Conservation (phyloP, 352 stramenopile species). For the Elongisporangium anandrum region DNA sequence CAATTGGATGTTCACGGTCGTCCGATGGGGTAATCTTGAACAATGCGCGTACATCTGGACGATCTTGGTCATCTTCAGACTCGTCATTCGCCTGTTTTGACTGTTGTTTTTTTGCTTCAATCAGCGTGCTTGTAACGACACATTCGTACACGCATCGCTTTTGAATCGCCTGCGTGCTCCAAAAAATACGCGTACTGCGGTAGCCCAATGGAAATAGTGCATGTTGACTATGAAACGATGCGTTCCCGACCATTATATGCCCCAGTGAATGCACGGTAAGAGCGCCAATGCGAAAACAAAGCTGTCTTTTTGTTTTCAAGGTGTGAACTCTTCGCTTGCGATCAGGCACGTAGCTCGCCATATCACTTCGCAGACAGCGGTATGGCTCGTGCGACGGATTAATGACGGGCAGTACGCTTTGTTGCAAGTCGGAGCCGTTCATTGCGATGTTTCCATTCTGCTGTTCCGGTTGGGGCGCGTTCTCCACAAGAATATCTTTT, state of each 20-base stretch:
- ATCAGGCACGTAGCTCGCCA: slow-evolving; percentile 8
- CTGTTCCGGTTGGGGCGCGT: not conserved
- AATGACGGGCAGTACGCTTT: slow-evolving; percentile 38
- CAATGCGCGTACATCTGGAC: slow-evolving; percentile 22
- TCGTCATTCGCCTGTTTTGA: slow-evolving; percentile 11
- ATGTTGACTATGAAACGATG: slow-evolving; percentile 84
- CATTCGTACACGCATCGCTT: slow-evolving; percentile 89
- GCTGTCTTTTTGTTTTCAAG: slow-evolving; percentile 24
- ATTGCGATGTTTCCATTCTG: slow-evolving; percentile 3
- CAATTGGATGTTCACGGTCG: slow-evolving; percentile 56
- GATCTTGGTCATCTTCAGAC: slow-evolving; percentile 4
- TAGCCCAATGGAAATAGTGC: slow-evolving; percentile 89
- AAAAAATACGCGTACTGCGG: slow-evolving; percentile 91
- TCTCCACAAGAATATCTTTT: not conserved
- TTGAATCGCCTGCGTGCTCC: slow-evolving; percentile 60
- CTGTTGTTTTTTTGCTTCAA: slow-evolving; percentile 24
- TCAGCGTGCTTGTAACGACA: slow-evolving; percentile 77
- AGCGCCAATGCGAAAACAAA: slow-evolving; percentile 69
- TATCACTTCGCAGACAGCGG: slow-evolving; percentile 39
- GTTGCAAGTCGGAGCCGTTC: not conserved
- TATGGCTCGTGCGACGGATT: slow-evolving; percentile 36
- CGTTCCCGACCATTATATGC: slow-evolving; percentile 69
- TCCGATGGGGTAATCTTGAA: slow-evolving; percentile 83
- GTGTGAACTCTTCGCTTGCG: not conserved
- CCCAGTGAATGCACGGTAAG: slow-evolving; percentile 81